A percentile compares a stretch with the other conserved stretches of the same genome.
Evolutionary conservation across 129 eudicot species (phyloP).

Genomic region (Logfia minima): DNA sequence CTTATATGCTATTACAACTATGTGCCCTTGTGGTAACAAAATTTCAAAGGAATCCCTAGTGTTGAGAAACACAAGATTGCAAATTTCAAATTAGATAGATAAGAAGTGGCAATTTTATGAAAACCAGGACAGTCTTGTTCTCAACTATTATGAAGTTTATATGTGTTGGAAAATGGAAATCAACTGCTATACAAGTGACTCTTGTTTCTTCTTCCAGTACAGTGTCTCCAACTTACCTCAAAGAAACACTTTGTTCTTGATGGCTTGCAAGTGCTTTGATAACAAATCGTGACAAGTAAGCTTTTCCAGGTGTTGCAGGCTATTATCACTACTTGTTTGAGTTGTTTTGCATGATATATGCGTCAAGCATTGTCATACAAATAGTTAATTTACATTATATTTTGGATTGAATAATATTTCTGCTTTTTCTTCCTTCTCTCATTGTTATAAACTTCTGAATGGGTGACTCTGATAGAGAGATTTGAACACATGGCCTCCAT

Average conservation of each 20-base stretch:
- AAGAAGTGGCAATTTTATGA: neutral
- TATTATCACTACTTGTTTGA: neutral
- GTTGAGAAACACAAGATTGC: slow-evolving; percentile 1
- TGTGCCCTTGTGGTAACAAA: neutral
- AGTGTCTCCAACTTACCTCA: slow-evolving; percentile 82
- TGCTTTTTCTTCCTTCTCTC: neutral
- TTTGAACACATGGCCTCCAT: neutral
- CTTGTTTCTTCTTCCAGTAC: slow-evolving; percentile 61
- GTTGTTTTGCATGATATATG: neutral
- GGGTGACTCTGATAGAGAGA: neutral
- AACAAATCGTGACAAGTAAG: slow-evolving; percentile 71
- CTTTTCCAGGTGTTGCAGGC: neutral
- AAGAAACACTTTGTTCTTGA: slow-evolving; percentile 84
- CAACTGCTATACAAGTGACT: slow-evolving; percentile 19
- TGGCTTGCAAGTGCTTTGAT: slow-evolving; percentile 79
- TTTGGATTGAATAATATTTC: neutral
- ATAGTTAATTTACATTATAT: neutral
- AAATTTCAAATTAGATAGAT: neutral
- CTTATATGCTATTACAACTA: neutral
- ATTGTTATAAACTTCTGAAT: neutral
- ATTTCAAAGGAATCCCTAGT: neutral
- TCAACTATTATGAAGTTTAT: slow-evolving; percentile 9
- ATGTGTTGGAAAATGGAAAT: neutral
- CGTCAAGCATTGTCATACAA: neutral
- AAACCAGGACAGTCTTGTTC: neutral